These are phyloP conservation scores for Mytilinidion resinicola DNA, from an alignment of 495 filamentous ascomycete genomes.

Conservation along the genomic window DNA sequence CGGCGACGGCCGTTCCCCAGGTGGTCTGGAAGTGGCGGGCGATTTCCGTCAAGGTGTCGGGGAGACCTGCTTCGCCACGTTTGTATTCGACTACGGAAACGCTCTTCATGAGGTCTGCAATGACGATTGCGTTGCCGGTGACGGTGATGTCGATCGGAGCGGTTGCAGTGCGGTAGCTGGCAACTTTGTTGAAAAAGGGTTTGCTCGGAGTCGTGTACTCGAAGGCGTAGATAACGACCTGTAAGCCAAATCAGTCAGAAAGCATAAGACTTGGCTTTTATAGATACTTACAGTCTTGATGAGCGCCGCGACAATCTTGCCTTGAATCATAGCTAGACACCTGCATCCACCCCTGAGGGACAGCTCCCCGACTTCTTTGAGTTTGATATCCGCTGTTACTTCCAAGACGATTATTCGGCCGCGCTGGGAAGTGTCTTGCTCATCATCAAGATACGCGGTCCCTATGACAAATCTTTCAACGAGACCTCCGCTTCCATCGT, in stretches of 20 bases:
- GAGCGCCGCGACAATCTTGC: constrained; percentile 75
- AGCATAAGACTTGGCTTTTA: background rate
- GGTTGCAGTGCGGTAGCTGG: constrained; percentile 73
- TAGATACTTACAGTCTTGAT: constrained; percentile 65
- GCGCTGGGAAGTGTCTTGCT: constrained; percentile 44
- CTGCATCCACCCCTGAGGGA: constrained; percentile 70
- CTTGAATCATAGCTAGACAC: constrained; percentile 64
- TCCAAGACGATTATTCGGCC: constrained; percentile 84
- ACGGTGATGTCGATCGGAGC: constrained; percentile 80
- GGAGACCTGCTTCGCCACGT: constrained; percentile 37
- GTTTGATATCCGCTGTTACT: constrained; percentile 62
- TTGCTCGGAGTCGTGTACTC: constrained; percentile 29
- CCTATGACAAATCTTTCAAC: constrained; percentile 83
- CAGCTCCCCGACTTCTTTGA: constrained; percentile 60
- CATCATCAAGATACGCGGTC: constrained; percentile 68
- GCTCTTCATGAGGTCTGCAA: constrained; percentile 93
- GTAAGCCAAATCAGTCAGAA: background rate
- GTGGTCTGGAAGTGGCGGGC: constrained; percentile 72
- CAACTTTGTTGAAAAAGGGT: constrained; percentile 53
- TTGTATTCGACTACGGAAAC: constrained; percentile 66
- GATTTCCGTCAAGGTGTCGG: constrained; percentile 58
- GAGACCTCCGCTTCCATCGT: constrained; percentile 51
- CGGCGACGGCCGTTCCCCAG: constrained; percentile 74
- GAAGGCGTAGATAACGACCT: constrained; percentile 42
- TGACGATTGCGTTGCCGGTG: constrained; percentile 60